phyloP scores from a whole-genome alignment of 768 basidiomycete genomes.

The Boletus sensibilis region DNA sequence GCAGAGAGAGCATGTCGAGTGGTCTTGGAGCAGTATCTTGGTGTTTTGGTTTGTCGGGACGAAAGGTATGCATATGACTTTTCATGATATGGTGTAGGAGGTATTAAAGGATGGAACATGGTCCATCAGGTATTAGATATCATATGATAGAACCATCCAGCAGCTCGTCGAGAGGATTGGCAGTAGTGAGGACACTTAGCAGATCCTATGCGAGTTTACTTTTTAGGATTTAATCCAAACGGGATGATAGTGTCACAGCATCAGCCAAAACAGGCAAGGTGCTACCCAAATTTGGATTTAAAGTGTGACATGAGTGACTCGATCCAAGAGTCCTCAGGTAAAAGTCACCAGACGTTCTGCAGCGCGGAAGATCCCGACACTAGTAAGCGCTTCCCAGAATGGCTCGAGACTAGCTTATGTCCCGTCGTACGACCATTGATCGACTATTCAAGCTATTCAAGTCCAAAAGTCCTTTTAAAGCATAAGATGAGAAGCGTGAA shows the following conservation, averaged over 20 bases:
- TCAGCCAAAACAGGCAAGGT: neutral
- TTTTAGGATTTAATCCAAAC: constrained; percentile 1
- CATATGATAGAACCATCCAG: neutral
- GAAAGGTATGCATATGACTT: neutral
- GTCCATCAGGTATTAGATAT: constrained; percentile 1
- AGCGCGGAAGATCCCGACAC: too few species aligned
- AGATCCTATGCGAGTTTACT: neutral
- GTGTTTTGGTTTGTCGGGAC: too few species aligned
- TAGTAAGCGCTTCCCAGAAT: too few species aligned
- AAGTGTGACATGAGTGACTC: neutral
- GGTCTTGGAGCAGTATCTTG: too few species aligned
- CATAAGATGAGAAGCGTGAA: neutral
- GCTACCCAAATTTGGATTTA: neutral
- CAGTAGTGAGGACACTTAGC: neutral
- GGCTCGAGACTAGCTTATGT: too few species aligned
- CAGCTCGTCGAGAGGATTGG: neutral
- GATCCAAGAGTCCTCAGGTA: too few species aligned
- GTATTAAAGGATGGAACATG: neutral
- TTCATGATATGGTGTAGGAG: neutral
- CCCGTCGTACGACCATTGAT: neutral
- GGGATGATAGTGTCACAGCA: neutral
- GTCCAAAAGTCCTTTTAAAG: neutral
- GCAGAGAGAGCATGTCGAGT: too few species aligned
- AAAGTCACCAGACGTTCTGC: too few species aligned
- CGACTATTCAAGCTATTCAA: neutral